A percentile compares a stretch with the other conserved stretches of the same genome.
These are phyloP conservation scores for Mucor lusitanicus DNA, from an alignment of 371 early-diverging fungal genomes.

Conservation along the genomic window DNA sequence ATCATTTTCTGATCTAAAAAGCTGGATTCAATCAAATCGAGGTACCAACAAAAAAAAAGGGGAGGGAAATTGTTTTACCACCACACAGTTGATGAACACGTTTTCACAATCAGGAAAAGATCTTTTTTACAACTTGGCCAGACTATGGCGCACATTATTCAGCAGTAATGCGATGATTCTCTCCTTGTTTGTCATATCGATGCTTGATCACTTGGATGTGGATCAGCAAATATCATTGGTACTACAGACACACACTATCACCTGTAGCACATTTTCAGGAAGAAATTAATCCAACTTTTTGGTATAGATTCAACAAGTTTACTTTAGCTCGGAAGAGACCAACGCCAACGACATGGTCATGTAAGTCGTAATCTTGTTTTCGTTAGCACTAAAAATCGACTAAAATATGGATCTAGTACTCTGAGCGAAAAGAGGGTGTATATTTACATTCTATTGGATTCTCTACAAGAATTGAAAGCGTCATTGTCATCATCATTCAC, in stretches of 20 bases:
- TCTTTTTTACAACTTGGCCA: background rate
- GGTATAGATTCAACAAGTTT: background rate
- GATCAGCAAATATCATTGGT: conserved; percentile 23
- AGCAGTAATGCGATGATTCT: conserved; percentile 11
- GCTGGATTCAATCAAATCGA: conserved; percentile 15
- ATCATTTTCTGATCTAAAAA: conserved; percentile 7
- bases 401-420: background rate
- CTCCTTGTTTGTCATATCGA: conserved; percentile 14
- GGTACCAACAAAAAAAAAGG: background rate
- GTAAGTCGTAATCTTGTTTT: background rate
- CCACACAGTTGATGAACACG: background rate
- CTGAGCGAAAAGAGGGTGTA: background rate
- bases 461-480: background rate
- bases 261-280: background rate
- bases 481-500: background rate
- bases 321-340: background rate
- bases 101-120: background rate
- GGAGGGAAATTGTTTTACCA: background rate
- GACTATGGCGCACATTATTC: conserved; percentile 4
- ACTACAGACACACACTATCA: background rate
- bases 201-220: conserved; percentile 4
- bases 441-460: background rate
- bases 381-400: background rate
- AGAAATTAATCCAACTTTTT: background rate
- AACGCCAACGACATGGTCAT: background rate